Conservation (phyloP, 331 rosid genomes). For the Saraca asoca region DNA sequence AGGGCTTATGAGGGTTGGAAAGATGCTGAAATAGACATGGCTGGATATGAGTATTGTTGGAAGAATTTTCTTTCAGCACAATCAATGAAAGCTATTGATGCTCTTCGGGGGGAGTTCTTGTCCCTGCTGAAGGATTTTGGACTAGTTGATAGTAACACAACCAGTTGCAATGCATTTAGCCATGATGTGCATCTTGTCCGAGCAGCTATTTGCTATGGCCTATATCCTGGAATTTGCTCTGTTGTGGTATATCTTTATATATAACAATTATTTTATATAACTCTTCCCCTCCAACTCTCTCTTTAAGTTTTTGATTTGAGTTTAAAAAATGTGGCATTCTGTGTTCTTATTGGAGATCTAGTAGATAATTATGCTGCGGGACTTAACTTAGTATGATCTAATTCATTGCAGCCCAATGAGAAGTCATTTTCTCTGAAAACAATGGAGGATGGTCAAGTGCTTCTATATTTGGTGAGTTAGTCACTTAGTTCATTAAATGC, state of each 20-base stretch:
- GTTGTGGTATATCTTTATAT: slow-evolving; percentile 62
- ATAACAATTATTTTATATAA: background rate
- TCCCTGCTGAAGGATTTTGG: slow-evolving; percentile 76
- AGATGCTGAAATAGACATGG: slow-evolving; percentile 72
- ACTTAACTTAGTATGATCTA: slow-evolving; percentile 13
- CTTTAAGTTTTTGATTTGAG: slow-evolving; percentile 18
- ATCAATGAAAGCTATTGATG: slow-evolving; percentile 96
- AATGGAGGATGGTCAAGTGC: slow-evolving; percentile 99
- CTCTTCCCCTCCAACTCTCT: background rate
- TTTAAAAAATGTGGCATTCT: background rate
- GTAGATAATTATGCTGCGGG: slow-evolving; percentile 28
- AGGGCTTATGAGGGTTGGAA: slow-evolving; percentile 88
- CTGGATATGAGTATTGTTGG: slow-evolving; percentile 94
- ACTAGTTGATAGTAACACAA: slow-evolving; percentile 64
- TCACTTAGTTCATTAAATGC: background rate
- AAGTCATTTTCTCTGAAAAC: slow-evolving; percentile 87
- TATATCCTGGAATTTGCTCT: slow-evolving; percentile 95
- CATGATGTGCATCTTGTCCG: slow-evolving; percentile 70
- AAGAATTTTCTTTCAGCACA: slow-evolving; percentile 81
- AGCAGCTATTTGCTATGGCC: slow-evolving; percentile 85
- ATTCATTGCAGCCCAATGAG: slow-evolving; percentile 76
- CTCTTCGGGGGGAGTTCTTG: slow-evolving; percentile 76
- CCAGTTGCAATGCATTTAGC: slow-evolving; percentile 65
- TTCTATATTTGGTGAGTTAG: slow-evolving; percentile 70
- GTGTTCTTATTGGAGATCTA: slow-evolving; percentile 10